Base-by-base conservation (phyloP, 257 asterid species). In the Hygrophila difformis region DNA sequence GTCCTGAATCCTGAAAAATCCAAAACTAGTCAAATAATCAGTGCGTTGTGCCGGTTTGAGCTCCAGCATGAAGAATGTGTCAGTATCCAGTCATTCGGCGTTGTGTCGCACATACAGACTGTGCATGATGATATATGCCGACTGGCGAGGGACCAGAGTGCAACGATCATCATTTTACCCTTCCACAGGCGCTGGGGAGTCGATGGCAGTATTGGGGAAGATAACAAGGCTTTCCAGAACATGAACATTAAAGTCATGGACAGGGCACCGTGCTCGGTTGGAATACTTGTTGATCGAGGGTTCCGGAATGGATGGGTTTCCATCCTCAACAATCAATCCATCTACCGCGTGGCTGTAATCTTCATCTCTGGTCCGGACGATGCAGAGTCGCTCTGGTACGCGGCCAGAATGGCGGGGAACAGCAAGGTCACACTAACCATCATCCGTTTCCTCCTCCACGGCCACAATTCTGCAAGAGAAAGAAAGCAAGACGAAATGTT, bases 321-420 rank as follows among this genome's bases (percentile, higher is more conserved):
- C 28, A 62, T 69, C 11, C 62, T 82, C 16, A 75, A 67, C 70
- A 63, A 17, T 34, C 84, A 79, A 19, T 57, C 64, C 2, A 20
- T 46, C 12, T 87, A 60, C 57, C 73, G 69, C 0, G 91, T 75
- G 0, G 94, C 76, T 0, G 76, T 77, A 3, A 63, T 87, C 57
- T 79, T 68, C 75, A 75, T 87, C 2, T 89, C 89, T 4, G 96
- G 94, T 2, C 37, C 79, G 0, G 96, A 87, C 18, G 96, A 87
- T 5, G 81, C 82, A 0, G 96, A 87, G 70, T 64, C 94, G 0
- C 78, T 87, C 17, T 67, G 64, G 47, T 82, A 82, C 5, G 94
- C 82, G 1, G 67, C 82, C 9, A 79, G 96, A 0, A 74, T 87
- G 65, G 89, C 52, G 10, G 59, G 59, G 12, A 94, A 76, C 24